Conservation (phyloP, 2,329 filamentous ascomycete genomes). For the Alternaria infectoria region DNA sequence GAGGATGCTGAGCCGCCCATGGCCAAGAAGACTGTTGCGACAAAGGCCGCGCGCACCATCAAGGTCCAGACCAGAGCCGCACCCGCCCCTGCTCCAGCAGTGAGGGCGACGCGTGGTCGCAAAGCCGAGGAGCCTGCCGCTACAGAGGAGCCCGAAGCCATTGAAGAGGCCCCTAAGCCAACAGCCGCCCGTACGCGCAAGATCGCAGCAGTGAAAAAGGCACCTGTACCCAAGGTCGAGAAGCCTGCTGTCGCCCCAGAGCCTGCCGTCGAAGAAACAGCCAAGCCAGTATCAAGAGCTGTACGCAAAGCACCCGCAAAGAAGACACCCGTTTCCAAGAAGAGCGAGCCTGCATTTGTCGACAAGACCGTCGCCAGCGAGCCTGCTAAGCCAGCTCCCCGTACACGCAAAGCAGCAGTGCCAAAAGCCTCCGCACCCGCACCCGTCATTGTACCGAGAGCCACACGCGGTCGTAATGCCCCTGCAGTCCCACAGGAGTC, state of each 20-base stretch:
- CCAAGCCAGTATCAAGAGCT: conserved; percentile 21
- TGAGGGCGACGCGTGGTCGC: conserved; percentile 33
- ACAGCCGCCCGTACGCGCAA: conserved; percentile 25
- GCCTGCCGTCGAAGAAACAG: conserved; percentile 13
- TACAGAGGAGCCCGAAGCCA: conserved; percentile 17
- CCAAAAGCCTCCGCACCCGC: conserved; percentile 16
- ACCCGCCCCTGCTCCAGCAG: conserved; percentile 25
- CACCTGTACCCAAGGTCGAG: conserved; percentile 15
- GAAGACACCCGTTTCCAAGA: conserved; percentile 22
- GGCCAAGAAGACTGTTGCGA: conserved; percentile 26
- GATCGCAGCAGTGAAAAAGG: conserved; percentile 24
- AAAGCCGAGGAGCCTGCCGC: conserved; percentile 21
- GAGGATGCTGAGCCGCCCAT: conserved; percentile 19
- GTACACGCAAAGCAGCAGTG: conserved; percentile 25
- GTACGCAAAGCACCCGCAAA: conserved; percentile 27
- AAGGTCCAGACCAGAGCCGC: conserved; percentile 26
- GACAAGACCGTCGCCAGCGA: conserved; percentile 17
- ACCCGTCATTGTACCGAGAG: conserved; percentile 19
- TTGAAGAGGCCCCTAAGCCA: conserved; percentile 25
- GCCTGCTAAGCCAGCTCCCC: conserved; percentile 25
- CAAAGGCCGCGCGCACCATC: conserved; percentile 30
- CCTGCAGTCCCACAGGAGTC: conserved; percentile 25
- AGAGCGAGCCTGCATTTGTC: conserved; percentile 6
- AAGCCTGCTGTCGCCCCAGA: conserved; percentile 14
- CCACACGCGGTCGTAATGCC: conserved; percentile 30